phyloP scores from a whole-genome alignment of 805 yeast genomes.

The Grigorovia jiainica region DNA sequence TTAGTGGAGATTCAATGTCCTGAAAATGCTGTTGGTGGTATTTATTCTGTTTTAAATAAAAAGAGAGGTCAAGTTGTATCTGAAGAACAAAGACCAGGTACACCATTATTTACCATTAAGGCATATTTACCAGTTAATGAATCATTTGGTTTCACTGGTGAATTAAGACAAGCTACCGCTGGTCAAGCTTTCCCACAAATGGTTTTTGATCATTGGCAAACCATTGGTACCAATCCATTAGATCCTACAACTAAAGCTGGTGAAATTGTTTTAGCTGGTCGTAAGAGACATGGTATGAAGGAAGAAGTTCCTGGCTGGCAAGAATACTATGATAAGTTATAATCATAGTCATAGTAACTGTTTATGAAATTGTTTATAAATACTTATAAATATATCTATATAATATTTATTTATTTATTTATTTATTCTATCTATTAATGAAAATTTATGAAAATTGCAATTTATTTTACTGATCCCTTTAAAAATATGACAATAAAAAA shows the following conservation, averaged over 20 bases:
- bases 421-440: too few species aligned
- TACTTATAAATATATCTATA: constrained; percentile 1
- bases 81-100: constrained; percentile 99
- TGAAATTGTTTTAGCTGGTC: constrained; percentile 52
- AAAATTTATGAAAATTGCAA: too few species aligned
- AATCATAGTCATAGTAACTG: too few species aligned
- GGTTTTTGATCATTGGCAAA: constrained; percentile 98
- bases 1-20: constrained; percentile 99
- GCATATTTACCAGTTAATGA: constrained; percentile 99
- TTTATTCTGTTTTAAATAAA: constrained; percentile 97
- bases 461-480: too few species aligned
- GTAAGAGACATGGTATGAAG: constrained; percentile 97
- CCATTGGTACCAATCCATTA: constrained; percentile 83
- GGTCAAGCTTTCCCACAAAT: constrained; percentile 99
- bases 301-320: constrained; percentile 97
- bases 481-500: too few species aligned
- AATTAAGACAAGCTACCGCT: constrained; percentile 99
- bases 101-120: constrained; percentile 98
- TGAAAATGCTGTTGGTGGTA: constrained; percentile 99
- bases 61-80: constrained; percentile 99
- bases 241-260: constrained; percentile 73
- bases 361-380: too few species aligned
- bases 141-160: constrained; percentile 99
- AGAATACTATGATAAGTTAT: constrained; percentile 93
- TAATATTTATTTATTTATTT: background rate